Percentiles rank a stretch among this genome's conserved stretches.
Conservation (phyloP, 148 eudicot species). For the Amaranthus palmeri region DNA sequence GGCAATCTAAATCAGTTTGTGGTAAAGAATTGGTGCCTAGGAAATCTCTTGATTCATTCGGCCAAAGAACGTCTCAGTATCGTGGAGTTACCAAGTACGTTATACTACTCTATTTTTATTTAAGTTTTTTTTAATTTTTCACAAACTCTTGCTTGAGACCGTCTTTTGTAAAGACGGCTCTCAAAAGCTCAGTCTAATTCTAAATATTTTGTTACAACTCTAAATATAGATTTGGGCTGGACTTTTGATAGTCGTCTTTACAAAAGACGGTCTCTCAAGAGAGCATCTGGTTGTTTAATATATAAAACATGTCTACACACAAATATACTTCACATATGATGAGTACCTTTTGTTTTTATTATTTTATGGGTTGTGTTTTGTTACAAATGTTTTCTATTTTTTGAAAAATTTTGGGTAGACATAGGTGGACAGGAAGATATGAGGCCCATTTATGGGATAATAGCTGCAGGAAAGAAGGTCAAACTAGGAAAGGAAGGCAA, state of each 20-base stretch:
- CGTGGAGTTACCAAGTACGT: slow-evolving; percentile 80
- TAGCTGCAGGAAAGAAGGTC: slow-evolving; percentile 82
- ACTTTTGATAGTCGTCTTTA: too few species aligned
- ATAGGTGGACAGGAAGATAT: slow-evolving; percentile 88
- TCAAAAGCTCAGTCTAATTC: too few species aligned
- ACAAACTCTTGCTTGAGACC: too few species aligned
- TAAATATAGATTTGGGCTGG: too few species aligned
- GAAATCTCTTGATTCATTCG: slow-evolving; percentile 66
- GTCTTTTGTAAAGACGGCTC: too few species aligned
- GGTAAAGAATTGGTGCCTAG: slow-evolving; percentile 34
- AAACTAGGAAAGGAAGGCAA: slow-evolving; percentile 90
- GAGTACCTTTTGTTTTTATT: not conserved
- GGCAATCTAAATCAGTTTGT: slow-evolving; percentile 13
- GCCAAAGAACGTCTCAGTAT: slow-evolving; percentile 79
- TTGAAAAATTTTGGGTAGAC: slow-evolving; percentile 30
- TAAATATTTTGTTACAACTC: too few species aligned
- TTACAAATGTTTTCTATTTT: not conserved
- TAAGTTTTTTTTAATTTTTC: too few species aligned
- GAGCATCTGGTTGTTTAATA: too few species aligned
- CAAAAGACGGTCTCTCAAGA: too few species aligned
- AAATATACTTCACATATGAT: too few species aligned
- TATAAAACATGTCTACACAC: not conserved
- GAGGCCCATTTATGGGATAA: slow-evolving; percentile 94
- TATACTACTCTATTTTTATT: not conserved
- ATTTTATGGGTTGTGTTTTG: too few species aligned